A percentile compares a stretch with the other conserved stretches of the same genome.
phyloP scores from a whole-genome alignment of 257 asterid species.

The Coffea eugenioides region DNA sequence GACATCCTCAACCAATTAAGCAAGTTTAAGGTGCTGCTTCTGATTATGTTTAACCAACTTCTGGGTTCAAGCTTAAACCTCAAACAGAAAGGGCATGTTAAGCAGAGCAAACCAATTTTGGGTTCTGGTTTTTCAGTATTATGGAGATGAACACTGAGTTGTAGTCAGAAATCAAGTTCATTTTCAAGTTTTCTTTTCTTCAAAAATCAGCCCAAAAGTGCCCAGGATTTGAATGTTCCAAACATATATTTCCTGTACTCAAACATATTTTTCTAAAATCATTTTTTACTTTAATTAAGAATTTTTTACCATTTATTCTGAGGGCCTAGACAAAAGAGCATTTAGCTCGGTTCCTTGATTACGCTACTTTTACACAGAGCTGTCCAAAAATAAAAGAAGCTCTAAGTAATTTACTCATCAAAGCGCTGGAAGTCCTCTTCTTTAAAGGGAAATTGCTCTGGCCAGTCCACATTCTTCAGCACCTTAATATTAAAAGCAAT shows the following conservation, averaged over 20 bases:
- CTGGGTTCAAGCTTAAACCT: background rate
- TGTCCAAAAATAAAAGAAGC: background rate
- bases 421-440: constrained; percentile 90
- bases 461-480: constrained; percentile 89
- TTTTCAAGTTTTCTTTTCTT: background rate
- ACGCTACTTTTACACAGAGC: no score
- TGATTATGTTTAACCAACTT: no score
- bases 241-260: background rate
- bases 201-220: background rate
- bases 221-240: background rate
- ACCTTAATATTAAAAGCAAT: constrained; percentile 39
- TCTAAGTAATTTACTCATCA: constrained; percentile 63
- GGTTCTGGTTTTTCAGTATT: background rate
- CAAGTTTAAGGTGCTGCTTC: background rate
- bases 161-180: background rate
- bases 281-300: no score
- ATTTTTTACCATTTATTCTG: no score
- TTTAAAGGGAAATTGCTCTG: constrained; percentile 88
- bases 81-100: background rate
- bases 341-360: no score
- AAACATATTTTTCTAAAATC: background rate
- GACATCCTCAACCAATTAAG: background rate
- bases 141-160: background rate
- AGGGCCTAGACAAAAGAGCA: no score
- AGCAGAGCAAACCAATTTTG: background rate